These are phyloP conservation scores for Cladosporium sp. DNA, from an alignment of 2,329 filamentous ascomycete species.

Conservation along the genomic window DNA sequence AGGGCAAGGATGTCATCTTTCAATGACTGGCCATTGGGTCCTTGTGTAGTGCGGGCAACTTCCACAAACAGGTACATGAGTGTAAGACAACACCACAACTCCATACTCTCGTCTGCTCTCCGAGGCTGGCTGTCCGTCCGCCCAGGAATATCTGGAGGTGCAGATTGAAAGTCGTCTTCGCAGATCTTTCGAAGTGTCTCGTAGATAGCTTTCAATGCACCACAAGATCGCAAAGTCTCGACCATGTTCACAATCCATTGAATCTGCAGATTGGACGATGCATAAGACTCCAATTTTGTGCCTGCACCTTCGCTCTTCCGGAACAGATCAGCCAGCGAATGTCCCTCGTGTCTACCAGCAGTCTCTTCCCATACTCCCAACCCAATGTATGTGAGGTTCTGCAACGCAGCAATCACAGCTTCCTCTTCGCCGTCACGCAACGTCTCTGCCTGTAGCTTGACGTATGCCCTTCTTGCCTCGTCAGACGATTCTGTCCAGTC, in stretches of 20 bases:
- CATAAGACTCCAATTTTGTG: slow-evolving; percentile 36
- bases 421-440: slow-evolving; percentile 38
- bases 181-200: slow-evolving; percentile 40
- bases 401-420: slow-evolving; percentile 40
- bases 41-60: slow-evolving; percentile 41
- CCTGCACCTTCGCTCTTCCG: slow-evolving; percentile 29
- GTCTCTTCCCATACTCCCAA: slow-evolving; percentile 55
- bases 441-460: slow-evolving; percentile 47
- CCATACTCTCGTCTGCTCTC: slow-evolving; percentile 38
- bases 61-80: slow-evolving; percentile 54
- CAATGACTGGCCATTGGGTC: slow-evolving; percentile 30
- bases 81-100: slow-evolving; percentile 54
- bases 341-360: slow-evolving; percentile 42
- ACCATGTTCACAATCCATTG: slow-evolving; percentile 50
- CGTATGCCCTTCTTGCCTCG: slow-evolving; percentile 59
- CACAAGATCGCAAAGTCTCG: slow-evolving; percentile 44
- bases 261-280: slow-evolving; percentile 45
- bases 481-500: slow-evolving; percentile 69
- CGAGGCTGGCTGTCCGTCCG: slow-evolving; percentile 33
- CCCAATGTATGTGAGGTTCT: slow-evolving; percentile 50
- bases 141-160: slow-evolving; percentile 25
- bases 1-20: slow-evolving; percentile 39
- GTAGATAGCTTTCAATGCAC: slow-evolving; percentile 45
- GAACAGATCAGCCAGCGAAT: slow-evolving; percentile 32
- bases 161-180: slow-evolving; percentile 33